These are phyloP conservation scores for Pulicaria dysenterica DNA, from an alignment of 129 eudicot genomes.

Conservation along the genomic window DNA sequence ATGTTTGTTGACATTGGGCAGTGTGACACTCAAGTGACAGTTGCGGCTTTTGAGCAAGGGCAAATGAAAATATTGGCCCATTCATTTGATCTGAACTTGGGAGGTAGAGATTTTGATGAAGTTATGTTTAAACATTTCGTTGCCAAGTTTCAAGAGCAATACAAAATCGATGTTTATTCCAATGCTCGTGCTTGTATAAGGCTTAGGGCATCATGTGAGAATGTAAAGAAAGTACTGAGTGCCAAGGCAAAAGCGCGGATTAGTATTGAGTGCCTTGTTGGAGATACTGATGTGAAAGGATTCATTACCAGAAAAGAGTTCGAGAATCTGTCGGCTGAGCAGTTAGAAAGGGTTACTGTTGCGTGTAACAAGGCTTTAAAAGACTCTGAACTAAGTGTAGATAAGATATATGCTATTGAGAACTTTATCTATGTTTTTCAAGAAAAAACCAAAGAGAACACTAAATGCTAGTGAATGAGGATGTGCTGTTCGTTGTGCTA, in stretches of 20 bases:
- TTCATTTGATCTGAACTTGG: slow-evolving; percentile 70
- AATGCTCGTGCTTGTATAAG: slow-evolving; percentile 64
- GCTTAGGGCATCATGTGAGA: slow-evolving; percentile 80
- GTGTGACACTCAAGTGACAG: slow-evolving; percentile 81
- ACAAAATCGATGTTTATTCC: slow-evolving; percentile 62
- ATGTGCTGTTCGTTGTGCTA: slow-evolving; percentile 84
- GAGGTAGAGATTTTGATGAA: slow-evolving; percentile 91
- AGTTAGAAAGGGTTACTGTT: slow-evolving; percentile 55
- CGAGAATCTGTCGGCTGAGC: slow-evolving; percentile 56
- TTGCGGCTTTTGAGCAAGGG: slow-evolving; percentile 67
- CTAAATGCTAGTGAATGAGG: slow-evolving; percentile 90
- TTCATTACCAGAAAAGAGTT: slow-evolving; percentile 81
- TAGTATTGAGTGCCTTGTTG: slow-evolving; percentile 76
- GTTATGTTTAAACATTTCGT: slow-evolving; percentile 67
- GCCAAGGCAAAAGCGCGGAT: slow-evolving; percentile 81
- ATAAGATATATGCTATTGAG: slow-evolving; percentile 68
- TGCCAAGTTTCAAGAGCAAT: slow-evolving; percentile 46
- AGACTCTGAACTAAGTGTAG: slow-evolving; percentile 49
- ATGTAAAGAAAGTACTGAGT: slow-evolving; percentile 79
- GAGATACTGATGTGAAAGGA: slow-evolving; percentile 84
- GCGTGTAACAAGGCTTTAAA: slow-evolving; percentile 61
- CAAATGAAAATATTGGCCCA: slow-evolving; percentile 69
- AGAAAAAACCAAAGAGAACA: slow-evolving; percentile 65
- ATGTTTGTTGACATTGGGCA: slow-evolving; percentile 88
- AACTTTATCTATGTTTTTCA: slow-evolving; percentile 52